Base-by-base conservation (phyloP, 352 stramenopile genomes). In the Phytophthora rubi region DNA sequence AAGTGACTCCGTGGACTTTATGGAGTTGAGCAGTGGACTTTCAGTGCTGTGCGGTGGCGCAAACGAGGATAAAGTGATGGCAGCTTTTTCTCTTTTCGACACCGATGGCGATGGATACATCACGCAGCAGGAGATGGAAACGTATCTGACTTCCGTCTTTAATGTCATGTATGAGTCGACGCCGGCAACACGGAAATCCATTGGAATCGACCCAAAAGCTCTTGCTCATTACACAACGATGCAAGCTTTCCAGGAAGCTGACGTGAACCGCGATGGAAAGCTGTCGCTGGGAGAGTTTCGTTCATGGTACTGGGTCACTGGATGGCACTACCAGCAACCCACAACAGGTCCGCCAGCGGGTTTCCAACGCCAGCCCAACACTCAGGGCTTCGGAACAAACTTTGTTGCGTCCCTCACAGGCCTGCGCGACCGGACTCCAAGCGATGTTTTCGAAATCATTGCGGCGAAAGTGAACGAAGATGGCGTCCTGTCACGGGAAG, bases 61-160 rank as follows among this genome's bases (percentile, higher is more conserved):
- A 3, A 83, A 79, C 33, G 84, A 96, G 44, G 88, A 96, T 13
- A 95, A 94, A 70, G 79, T 96, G 2, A 68, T 80, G 28, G 80
- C 86, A 3, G 89, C 85, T n/a, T 97, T 97, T 76, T 77, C 79
- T 15, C 83, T 97, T 23, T 94, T 97, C 66, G 91, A 97, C 60
- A 76, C 73, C 0, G 83, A 97, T 54, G 78, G 80, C 4, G 88
- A 97, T 58, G 91, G 91, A 28, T 95, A 86, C 59, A 96, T 97
- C 71, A 92, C 86, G 1, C 63, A 79, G 18, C 66, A 85, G 15
- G 89, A 97, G 59, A 96, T 97, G 90, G 74, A 86, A 53, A 81
- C 70, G 55, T 97, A 97, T 70, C 54, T 97, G 44, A 61, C 82
- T 32, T 89, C 82, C 0, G 85, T 94, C 2, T 94, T 92, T 66